A percentile compares a stretch with the other conserved stretches of the same genome.
Conservation (phyloP, 2,329 filamentous ascomycete genomes). For the Dendrostoma leiphaemia region DNA sequence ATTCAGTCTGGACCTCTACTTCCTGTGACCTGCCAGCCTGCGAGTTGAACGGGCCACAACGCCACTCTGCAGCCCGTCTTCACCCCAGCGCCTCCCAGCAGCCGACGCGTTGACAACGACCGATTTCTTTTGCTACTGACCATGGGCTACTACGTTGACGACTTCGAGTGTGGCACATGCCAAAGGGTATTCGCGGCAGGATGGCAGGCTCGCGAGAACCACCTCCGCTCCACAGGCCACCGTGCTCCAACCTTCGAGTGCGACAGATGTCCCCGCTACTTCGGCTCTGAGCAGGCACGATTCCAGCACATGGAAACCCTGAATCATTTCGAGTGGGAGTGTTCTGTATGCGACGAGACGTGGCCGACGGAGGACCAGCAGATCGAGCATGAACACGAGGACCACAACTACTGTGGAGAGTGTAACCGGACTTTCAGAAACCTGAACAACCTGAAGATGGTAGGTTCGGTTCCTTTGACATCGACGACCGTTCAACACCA, state of each 20-base stretch:
- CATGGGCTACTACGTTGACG: no score
- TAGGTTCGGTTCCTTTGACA: constrained; percentile 17
- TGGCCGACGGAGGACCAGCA: not conserved
- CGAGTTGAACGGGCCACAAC: no score
- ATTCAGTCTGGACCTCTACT: no score
- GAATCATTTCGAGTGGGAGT: constrained; percentile 11
- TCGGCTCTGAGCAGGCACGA: not conserved
- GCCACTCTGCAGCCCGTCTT: no score
- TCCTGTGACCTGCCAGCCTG: no score
- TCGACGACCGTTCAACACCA: not conserved
- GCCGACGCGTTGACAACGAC: no score
- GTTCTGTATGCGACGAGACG: not conserved
- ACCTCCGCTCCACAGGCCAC: constrained; percentile 5
- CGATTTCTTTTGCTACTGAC: no score
- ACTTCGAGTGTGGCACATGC: constrained; percentile 5
- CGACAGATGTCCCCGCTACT: not conserved
- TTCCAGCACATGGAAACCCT: constrained; percentile 7
- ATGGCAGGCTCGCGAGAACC: constrained; percentile 5
- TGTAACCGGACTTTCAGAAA: constrained; percentile 6
- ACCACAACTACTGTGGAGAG: constrained; percentile 11
- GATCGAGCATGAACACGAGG: constrained; percentile 4
- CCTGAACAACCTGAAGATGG: constrained; percentile 29
- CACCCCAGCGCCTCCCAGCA: no score
- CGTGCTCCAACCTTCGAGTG: not conserved
- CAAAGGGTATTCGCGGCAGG: not conserved